These are phyloP conservation scores for Ambrosia trifida DNA, from an alignment of 129 eudicot species.

Conservation along the genomic window DNA sequence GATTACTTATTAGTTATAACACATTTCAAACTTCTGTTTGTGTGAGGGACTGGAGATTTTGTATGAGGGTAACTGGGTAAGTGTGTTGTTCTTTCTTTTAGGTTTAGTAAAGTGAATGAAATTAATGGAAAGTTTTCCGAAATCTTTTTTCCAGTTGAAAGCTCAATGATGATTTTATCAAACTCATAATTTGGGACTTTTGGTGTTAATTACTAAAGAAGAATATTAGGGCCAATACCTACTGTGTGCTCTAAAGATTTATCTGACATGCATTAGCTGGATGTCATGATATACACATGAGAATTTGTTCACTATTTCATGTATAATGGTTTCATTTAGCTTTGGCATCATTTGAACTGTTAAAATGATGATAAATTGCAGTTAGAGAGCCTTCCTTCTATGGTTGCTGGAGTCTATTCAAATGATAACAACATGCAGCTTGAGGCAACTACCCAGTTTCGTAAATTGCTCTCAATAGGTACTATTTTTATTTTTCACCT, in stretches of 20 bases:
- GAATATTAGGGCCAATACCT: background rate
- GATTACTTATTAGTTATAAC: background rate
- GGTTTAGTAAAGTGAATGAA: conserved; percentile 8
- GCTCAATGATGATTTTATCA: background rate
- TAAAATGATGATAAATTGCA: conserved; percentile 39
- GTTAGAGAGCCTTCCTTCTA: conserved; percentile 78
- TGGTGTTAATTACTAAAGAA: background rate
- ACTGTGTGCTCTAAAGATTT: background rate
- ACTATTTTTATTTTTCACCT: background rate
- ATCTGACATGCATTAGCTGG: background rate
- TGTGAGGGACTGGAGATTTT: background rate
- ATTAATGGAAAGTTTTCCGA: conserved; percentile 12
- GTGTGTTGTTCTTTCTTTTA: background rate
- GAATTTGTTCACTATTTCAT: background rate
- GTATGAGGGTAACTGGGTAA: background rate
- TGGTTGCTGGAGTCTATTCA: conserved; percentile 85
- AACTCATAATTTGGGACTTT: conserved; percentile 11
- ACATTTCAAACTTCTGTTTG: background rate
- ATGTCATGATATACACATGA: background rate
- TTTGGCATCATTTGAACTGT: conserved; percentile 14
- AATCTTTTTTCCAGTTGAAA: conserved; percentile 11
- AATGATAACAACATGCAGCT: conserved; percentile 64
- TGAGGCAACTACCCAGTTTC: conserved; percentile 89
- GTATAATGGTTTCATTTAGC: background rate
- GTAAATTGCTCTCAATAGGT: conserved; percentile 94